A percentile compares a stretch with the other conserved stretches of the same genome.
These are phyloP conservation scores for Candida tammaniensis DNA, from an alignment of 805 yeast genomes.

Conservation along the genomic window DNA sequence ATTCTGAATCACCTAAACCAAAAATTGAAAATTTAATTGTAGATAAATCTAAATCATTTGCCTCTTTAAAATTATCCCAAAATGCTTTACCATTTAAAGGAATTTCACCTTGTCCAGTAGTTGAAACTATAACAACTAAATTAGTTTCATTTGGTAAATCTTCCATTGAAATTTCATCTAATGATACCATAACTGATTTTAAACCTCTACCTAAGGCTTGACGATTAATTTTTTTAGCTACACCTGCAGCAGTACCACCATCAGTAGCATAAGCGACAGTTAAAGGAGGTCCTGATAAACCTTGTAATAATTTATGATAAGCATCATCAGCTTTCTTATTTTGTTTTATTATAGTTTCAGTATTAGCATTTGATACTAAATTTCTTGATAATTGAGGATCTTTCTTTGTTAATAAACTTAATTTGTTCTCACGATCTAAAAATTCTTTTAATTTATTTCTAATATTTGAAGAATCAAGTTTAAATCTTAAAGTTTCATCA, in stretches of 20 bases:
- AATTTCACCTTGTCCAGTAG: slow-evolving; percentile 86
- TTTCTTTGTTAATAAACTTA: slow-evolving; percentile 68
- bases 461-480: slow-evolving; percentile 80
- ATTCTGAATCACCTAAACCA: slow-evolving; percentile 78
- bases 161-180: slow-evolving; percentile 72
- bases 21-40: slow-evolving; percentile 58
- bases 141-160: slow-evolving; percentile 71
- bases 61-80: slow-evolving; percentile 67
- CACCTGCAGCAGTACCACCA: slow-evolving; percentile 81
- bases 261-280: slow-evolving; percentile 87
- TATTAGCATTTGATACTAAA: slow-evolving; percentile 58
- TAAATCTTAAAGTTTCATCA: slow-evolving; percentile 57
- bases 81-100: slow-evolving; percentile 77
- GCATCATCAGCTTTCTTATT: slow-evolving; percentile 72
- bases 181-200: slow-evolving; percentile 59
- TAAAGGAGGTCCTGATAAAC: slow-evolving; percentile 88
- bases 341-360: slow-evolving; percentile 58
- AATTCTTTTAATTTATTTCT: slow-evolving; percentile 74
- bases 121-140: slow-evolving; percentile 66
- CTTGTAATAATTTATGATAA: slow-evolving; percentile 72
- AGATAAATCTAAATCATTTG: slow-evolving; percentile 65
- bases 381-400: slow-evolving; percentile 77
- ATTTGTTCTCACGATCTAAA: slow-evolving; percentile 85
- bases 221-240: slow-evolving; percentile 75
- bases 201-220: slow-evolving; percentile 81